These are phyloP conservation scores for Cladosporium sp. DNA, from an alignment of 2,329 filamentous ascomycete genomes.

Conservation along the genomic window DNA sequence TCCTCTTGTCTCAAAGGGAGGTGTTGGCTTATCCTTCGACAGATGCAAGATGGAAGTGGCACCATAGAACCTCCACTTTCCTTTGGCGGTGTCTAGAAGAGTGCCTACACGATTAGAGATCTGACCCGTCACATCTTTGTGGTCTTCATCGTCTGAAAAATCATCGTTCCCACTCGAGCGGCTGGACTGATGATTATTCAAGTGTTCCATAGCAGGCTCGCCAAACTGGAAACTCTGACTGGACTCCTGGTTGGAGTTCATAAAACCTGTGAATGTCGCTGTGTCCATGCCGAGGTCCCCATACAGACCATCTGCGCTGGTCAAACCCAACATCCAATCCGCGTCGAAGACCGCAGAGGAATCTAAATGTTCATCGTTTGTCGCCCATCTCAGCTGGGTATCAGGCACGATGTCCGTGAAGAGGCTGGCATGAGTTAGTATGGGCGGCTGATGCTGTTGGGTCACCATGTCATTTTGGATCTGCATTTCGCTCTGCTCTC, in stretches of 20 bases:
- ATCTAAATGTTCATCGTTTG: background rate
- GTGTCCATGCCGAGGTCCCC: background rate
- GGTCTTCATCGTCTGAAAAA: background rate
- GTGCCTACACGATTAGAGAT: background rate
- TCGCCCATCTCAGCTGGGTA: background rate
- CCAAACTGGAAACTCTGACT: background rate
- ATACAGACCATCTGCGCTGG: background rate
- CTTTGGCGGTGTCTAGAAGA: background rate
- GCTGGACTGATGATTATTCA: background rate
- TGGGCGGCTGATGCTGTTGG: background rate
- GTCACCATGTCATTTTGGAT: background rate
- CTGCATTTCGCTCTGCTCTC: background rate
- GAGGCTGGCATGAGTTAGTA: background rate
- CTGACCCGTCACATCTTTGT: background rate
- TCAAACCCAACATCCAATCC: background rate
- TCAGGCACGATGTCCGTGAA: background rate
- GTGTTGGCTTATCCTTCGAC: background rate
- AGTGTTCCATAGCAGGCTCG: background rate
- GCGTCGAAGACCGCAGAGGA: background rate
- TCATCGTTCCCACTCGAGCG: background rate
- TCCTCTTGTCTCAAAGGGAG: background rate
- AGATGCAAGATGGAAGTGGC: background rate
- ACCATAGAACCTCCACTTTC: background rate
- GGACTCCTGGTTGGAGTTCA: background rate
- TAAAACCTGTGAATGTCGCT: background rate